Evolutionary conservation across 495 filamentous ascomycete species (phyloP), one percentile per base, ranked within the genome.

Genomic region (Opeltia flavorubescens): DNA sequence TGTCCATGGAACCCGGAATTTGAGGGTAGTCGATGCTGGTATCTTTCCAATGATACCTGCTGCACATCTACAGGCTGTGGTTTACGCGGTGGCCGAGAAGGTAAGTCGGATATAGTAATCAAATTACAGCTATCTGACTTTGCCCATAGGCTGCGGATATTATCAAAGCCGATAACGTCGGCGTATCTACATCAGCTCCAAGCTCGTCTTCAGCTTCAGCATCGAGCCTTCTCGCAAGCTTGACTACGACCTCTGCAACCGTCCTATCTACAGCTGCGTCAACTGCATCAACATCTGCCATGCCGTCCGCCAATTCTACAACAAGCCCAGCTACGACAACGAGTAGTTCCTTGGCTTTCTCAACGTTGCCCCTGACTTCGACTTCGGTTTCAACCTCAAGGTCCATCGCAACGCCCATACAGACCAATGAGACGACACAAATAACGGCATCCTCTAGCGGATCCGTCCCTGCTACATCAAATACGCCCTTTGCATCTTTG

Each of bases 11-110:
- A 63, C 67, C 8, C 45, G 59, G 7, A 74, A 74, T 41, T 59
- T 75, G n/a, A 66, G 72, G 3, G 67, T 75, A 1, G 69, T 68
- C 1, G 69, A 73, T 39, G 68, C 68, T 4, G 61, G 65, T 44
- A 59, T 73, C 4, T 58, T 63, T 0, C 72, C 71, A 0, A 55
- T 72, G 17, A 56, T 70, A 1, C 58, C 70, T 23, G 70, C 66
- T 5, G 64, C 69, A n/a, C 70, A 74, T 56, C 48, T 71, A 21
- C 70, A 72, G 57, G 62, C 70, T 3, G 66, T 66, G 8, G 69
- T 71, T 5, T 73, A 72, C 39, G 70, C 63, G 3, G 57, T 73
- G 23, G 70, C 70, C 8, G 70, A 73, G 53, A 66, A 65, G 55
- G 70, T 59, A 49, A 54, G 53, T 25, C 53, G 58, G 41, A 34